phyloP scores from a whole-genome alignment of 495 filamentous ascomycete species.

The Xylaria nigripes region DNA sequence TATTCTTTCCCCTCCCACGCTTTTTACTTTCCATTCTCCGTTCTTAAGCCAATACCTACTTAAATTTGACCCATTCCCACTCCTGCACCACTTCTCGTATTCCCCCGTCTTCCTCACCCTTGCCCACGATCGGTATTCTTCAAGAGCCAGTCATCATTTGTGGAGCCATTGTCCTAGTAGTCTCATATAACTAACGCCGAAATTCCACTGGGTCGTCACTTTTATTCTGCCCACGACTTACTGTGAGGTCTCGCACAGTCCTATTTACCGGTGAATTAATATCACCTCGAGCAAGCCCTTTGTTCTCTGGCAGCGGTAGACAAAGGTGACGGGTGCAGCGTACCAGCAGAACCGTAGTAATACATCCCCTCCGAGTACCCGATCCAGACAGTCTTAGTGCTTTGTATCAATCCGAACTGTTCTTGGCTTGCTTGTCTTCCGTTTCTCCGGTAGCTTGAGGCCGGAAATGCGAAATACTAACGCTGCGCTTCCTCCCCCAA shows the following conservation, averaged over 20 bases:
- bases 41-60: no score
- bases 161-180: no score
- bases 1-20: no score
- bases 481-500: constrained; percentile 10
- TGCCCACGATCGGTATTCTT: no score
- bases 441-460: constrained; percentile 10
- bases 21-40: no score
- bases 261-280: not conserved
- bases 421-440: not conserved
- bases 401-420: constrained; percentile 1
- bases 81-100: no score
- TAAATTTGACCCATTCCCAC: no score
- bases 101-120: no score
- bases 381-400: not conserved
- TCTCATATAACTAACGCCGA: not conserved
- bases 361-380: not conserved
- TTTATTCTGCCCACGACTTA: no score
- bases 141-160: no score
- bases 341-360: not conserved
- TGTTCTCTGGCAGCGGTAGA: not conserved
- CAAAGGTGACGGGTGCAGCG: constrained; percentile 1
- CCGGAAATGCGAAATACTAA: constrained; percentile 8
- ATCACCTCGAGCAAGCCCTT: not conserved
- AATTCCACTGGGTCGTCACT: not conserved
- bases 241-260: not conserved